Conservation (phyloP, 2,329 filamentous ascomycete genomes). For the Cladosporium sp. region DNA sequence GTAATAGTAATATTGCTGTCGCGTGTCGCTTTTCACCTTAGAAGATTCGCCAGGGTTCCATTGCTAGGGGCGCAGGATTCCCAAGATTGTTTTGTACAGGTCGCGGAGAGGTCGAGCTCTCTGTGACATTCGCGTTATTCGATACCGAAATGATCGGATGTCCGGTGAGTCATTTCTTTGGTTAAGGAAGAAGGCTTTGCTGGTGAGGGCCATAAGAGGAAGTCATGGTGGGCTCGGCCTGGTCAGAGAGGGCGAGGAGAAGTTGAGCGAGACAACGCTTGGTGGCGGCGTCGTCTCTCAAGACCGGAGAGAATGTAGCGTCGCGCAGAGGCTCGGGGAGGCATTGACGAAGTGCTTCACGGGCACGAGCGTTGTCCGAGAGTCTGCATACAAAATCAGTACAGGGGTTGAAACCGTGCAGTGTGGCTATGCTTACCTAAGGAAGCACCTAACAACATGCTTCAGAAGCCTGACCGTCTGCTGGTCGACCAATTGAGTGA, state of each 20-base stretch:
- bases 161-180: neutral
- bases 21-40: neutral
- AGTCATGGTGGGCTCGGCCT: slow-evolving; percentile 29
- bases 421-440: slow-evolving; percentile 55
- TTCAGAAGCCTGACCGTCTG: slow-evolving; percentile 94
- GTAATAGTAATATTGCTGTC: neutral
- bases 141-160: no score
- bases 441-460: slow-evolving; percentile 94
- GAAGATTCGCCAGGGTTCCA: neutral
- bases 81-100: neutral
- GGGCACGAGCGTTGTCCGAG: slow-evolving; percentile 91
- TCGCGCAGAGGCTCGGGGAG: slow-evolving; percentile 97
- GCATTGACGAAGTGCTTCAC: slow-evolving; percentile 91
- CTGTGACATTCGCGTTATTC: no score
- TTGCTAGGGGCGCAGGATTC: neutral
- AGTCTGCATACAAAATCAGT: slow-evolving; percentile 51
- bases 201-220: slow-evolving; percentile 19
- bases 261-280: slow-evolving; percentile 97
- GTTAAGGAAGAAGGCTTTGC: slow-evolving; percentile 9
- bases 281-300: slow-evolving; percentile 93
- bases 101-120: neutral
- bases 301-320: slow-evolving; percentile 91
- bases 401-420: neutral
- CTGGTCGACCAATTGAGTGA: slow-evolving; percentile 92
- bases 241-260: slow-evolving; percentile 88